Evolutionary conservation across 441 rosid species (phyloP).

Genomic region (Metrosideros polymorpha): DNA sequence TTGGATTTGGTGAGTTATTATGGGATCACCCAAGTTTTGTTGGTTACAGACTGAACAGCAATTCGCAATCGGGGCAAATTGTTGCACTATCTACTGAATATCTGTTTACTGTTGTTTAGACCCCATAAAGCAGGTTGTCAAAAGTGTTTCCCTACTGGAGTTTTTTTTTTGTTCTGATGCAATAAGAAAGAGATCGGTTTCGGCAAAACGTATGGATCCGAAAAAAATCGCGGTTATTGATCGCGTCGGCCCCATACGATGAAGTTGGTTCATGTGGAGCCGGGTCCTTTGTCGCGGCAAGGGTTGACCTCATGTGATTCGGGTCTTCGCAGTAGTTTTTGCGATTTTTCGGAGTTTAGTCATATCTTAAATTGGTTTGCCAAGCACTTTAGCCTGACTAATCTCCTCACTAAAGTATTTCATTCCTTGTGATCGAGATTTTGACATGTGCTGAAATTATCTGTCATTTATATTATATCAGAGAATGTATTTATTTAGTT

Average conservation of each 20-base stretch:
- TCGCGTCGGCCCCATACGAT: background rate
- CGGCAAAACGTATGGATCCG: too few species aligned
- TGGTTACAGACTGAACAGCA: background rate
- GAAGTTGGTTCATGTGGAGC: background rate
- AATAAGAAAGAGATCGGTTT: background rate
- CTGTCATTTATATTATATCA: too few species aligned
- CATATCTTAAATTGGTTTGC: too few species aligned
- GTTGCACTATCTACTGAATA: background rate
- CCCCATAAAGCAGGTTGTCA: background rate
- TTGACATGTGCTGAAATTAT: background rate
- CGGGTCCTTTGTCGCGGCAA: background rate
- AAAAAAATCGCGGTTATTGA: background rate
- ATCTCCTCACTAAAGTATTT: background rate
- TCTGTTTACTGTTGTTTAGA: background rate
- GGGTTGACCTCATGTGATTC: background rate
- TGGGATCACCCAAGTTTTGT: background rate
- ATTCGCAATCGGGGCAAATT: background rate
- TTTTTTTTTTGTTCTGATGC: background rate
- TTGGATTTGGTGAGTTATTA: background rate
- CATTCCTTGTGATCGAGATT: background rate
- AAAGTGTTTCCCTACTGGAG: background rate
- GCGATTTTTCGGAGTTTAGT: too few species aligned
- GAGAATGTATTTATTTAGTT: background rate
- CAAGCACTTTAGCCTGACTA: background rate
- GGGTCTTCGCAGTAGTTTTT: background rate